Percentiles rank a stretch among this genome's conserved stretches.
phyloP scores from a whole-genome alignment of 495 filamentous ascomycete species.

The Tuber aestivum region DNA sequence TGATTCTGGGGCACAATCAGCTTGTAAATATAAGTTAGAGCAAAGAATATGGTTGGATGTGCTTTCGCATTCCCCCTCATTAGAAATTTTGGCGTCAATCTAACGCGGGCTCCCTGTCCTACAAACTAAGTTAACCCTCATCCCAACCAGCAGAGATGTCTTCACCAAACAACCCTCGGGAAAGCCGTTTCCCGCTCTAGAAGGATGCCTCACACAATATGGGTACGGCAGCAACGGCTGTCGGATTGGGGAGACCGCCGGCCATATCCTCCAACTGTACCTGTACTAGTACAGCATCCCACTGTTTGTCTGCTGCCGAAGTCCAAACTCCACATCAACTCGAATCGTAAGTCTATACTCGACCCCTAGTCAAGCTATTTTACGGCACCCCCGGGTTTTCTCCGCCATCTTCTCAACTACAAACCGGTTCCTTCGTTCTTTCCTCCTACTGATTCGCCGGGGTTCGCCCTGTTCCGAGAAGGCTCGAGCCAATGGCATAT shows the following conservation, averaged over 20 bases:
- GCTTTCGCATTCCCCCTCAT: not conserved
- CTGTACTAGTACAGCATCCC: no score
- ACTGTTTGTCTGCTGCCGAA: not conserved
- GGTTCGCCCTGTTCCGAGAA: not conserved
- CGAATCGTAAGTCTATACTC: not conserved
- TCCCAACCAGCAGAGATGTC: not conserved
- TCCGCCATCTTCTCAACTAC: not conserved
- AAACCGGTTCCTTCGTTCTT: not conserved
- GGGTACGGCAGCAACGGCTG: not conserved
- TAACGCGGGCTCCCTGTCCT: not conserved
- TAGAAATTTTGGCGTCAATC: not conserved
- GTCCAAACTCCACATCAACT: not conserved
- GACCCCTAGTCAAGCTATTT: not conserved
- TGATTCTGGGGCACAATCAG: conserved; percentile 51
- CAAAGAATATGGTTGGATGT: not conserved
- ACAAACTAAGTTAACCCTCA: not conserved
- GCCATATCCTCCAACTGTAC: not conserved
- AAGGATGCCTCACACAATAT: not conserved
- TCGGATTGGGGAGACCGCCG: not conserved
- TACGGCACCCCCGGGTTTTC: not conserved
- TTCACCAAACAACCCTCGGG: not conserved
- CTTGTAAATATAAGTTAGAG: conserved; percentile 54
- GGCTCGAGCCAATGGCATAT: not conserved
- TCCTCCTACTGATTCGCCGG: not conserved
- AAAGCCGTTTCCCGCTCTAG: not conserved